phyloP scores from a whole-genome alignment of 805 yeast species.

The Debaryomyces tyrocola region DNA sequence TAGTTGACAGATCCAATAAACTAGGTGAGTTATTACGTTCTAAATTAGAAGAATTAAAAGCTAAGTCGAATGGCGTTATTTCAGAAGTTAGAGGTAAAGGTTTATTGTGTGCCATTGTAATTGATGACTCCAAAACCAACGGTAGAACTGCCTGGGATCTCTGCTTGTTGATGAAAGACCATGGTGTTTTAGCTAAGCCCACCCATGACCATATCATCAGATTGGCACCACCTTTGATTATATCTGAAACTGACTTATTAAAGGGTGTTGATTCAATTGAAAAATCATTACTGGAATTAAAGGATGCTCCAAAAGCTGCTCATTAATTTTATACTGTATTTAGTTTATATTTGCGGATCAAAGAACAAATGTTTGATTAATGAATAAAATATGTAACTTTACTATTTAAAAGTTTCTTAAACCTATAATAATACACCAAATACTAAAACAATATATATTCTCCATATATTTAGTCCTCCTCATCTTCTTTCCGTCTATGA shows the following conservation, averaged over 20 bases:
- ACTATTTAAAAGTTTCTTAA: no score
- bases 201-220: conserved; percentile 95
- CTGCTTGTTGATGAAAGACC: conserved; percentile 82
- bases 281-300: conserved; percentile 50
- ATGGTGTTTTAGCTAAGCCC: conserved; percentile 93
- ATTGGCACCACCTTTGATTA: conserved; percentile 93
- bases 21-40: conserved; percentile 70
- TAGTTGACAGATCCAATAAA: conserved; percentile 72
- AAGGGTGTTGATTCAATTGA: conserved; percentile 78
- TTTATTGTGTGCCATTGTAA: conserved; percentile 84
- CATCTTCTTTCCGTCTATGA: conserved; percentile 46
- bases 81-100: conserved; percentile 81
- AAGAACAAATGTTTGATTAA: no score
- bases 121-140: conserved; percentile 77
- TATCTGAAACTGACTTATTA: conserved; percentile 79
- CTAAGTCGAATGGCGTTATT: conserved; percentile 52
- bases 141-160: conserved; percentile 97
- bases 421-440: no score
- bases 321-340: conserved; percentile 26
- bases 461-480: conserved; percentile 38
- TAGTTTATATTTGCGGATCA: no score
- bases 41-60: conserved; percentile 54
- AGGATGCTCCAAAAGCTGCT: conserved; percentile 42
- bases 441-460: no score
- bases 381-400: no score